Percentiles rank a stretch among this genome's conserved stretches.
phyloP scores from a whole-genome alignment of 1,284 basidiomycete genomes.

The Ganoderma boninense region DNA sequence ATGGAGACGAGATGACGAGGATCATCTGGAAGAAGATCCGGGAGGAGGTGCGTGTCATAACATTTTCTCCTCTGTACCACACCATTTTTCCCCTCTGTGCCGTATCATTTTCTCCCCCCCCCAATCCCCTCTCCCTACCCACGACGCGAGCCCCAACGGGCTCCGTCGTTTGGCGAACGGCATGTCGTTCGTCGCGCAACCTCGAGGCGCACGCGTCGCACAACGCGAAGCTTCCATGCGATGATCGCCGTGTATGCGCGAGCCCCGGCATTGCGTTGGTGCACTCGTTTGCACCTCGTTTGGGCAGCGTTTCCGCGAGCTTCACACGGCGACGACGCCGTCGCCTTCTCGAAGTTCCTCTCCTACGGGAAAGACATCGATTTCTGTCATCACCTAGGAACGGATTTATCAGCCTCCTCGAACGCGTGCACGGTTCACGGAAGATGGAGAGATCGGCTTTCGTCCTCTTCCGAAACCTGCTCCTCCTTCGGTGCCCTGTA shows the following conservation, averaged over 20 bases:
- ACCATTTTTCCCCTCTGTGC: too few relatives aligned
- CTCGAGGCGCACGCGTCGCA: not conserved
- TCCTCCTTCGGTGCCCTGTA: not conserved
- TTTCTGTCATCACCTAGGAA: not conserved
- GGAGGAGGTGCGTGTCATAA: slow-evolving; percentile 72
- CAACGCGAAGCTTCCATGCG: not conserved
- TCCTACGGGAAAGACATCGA: not conserved
- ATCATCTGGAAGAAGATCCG: slow-evolving; percentile 99
- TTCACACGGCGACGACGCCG: not conserved
- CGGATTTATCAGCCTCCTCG: not conserved
- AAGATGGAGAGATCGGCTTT: not conserved
- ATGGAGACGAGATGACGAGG: slow-evolving; percentile 97
- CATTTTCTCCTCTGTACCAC: too few relatives aligned
- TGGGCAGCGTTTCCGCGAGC: not conserved
- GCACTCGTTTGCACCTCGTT: not conserved
- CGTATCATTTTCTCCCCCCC: too few relatives aligned
- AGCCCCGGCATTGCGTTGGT: not conserved
- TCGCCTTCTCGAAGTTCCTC: not conserved
- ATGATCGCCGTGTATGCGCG: not conserved
- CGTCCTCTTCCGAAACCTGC: not conserved
- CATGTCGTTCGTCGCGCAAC: not conserved
- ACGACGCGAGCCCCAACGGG: not conserved
- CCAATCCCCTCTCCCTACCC: not conserved
- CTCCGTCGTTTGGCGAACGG: not conserved
- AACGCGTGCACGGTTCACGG: not conserved